Conservation (phyloP, 345 rosid genomes). For the Physaria fendleri region DNA sequence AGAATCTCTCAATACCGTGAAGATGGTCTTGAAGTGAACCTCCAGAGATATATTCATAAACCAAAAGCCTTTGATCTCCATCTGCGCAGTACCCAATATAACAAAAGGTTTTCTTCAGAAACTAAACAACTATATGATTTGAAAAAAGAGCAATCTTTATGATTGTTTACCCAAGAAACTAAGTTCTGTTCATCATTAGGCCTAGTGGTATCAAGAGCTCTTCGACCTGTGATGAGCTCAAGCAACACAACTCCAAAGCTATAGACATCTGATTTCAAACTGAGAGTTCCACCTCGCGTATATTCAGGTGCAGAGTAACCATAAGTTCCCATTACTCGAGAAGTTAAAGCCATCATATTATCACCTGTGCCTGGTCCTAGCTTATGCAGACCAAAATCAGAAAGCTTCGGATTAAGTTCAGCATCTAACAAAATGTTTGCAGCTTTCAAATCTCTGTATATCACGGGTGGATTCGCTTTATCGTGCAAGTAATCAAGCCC, state of each 20-base stretch:
- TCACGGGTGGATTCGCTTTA: conserved; percentile 43
- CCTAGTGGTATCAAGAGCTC: conserved; percentile 59
- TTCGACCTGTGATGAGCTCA: conserved; percentile 67
- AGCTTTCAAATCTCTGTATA: conserved; percentile 59
- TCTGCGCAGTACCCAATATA: conserved; percentile 58
- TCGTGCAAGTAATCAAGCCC: conserved; percentile 66
- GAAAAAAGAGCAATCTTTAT: neutral
- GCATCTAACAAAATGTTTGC: conserved; percentile 54
- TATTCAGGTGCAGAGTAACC: conserved; percentile 82
- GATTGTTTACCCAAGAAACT: conserved; percentile 27
- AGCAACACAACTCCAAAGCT: conserved; percentile 77
- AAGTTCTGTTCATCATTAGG: conserved; percentile 62
- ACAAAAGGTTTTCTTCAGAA: conserved; percentile 17
- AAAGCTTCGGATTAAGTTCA: conserved; percentile 43
- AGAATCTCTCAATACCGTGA: conserved; percentile 35
- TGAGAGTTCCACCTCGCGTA: conserved; percentile 46
- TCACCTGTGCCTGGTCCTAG: conserved; percentile 41
- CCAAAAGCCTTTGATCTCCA: conserved; percentile 72
- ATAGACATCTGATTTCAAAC: conserved; percentile 60
- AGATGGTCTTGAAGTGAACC: conserved; percentile 49
- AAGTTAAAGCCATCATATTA: conserved; percentile 31
- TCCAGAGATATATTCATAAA: conserved; percentile 43
- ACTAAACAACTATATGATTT: neutral
- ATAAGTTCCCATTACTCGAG: conserved; percentile 65
- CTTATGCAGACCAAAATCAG: conserved; percentile 58